Evolutionary conservation across 2,329 filamentous ascomycete genomes (phyloP).

Genomic region (Emergomyces orientalis): DNA sequence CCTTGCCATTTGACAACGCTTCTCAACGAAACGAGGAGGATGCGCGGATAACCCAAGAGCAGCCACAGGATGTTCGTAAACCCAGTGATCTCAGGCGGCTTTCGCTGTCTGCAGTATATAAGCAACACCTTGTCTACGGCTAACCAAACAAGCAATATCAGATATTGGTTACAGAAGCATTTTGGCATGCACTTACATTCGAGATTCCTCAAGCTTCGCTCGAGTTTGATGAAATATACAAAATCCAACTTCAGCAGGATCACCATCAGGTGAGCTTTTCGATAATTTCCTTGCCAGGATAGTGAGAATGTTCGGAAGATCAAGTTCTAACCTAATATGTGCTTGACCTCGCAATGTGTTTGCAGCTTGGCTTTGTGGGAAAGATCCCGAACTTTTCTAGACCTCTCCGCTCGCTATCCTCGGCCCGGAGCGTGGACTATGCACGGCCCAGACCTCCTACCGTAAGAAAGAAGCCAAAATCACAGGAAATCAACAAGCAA

Average conservation of each 20-base stretch:
- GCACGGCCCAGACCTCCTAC: not conserved
- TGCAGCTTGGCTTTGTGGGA: not conserved
- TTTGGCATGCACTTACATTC: not conserved
- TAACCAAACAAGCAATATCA: not conserved
- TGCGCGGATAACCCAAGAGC: not conserved
- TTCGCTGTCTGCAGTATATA: not conserved
- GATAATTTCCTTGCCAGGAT: not conserved
- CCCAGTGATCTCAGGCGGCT: not conserved
- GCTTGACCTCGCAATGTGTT: not conserved
- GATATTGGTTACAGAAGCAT: not conserved
- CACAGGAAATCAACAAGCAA: no score
- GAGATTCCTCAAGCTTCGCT: not conserved
- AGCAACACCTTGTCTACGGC: not conserved
- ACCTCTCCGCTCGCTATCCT: not conserved
- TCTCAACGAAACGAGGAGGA: not conserved
- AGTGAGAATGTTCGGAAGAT: not conserved
- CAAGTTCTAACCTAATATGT: not conserved
- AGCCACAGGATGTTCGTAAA: not conserved
- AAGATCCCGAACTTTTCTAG: conserved; percentile 1
- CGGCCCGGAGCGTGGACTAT: not conserved
- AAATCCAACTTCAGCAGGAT: not conserved
- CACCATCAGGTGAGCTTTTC: not conserved
- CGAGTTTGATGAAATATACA: not conserved
- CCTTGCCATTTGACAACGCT: not conserved
- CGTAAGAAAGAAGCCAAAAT: no score